These are phyloP conservation scores for Senna siamea DNA, from an alignment of 306 rosid species.

Conservation along the genomic window DNA sequence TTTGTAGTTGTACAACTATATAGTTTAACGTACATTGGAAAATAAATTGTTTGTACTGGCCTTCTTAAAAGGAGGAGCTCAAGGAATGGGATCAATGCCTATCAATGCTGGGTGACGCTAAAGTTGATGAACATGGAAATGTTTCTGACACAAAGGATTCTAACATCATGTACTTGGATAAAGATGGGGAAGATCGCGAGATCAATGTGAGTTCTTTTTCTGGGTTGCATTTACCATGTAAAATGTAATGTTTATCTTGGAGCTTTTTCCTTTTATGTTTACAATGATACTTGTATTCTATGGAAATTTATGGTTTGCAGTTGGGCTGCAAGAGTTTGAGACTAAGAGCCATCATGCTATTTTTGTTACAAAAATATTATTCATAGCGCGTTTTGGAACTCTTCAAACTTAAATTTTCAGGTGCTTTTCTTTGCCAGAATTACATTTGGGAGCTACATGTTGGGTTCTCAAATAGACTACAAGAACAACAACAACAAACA, in stretches of 20 bases:
- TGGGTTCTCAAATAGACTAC: neutral
- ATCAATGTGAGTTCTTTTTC: constrained; percentile 61
- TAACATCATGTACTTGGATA: constrained; percentile 81
- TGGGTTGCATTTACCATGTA: neutral
- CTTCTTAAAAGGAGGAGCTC: constrained; percentile 70
- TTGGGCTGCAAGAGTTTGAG: neutral
- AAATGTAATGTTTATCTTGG: neutral
- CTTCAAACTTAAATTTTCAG: neutral
- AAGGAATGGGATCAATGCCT: constrained; percentile 98
- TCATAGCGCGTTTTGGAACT: neutral
- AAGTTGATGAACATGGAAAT: constrained; percentile 82
- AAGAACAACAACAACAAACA: too few species aligned
- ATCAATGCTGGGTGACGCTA: constrained; percentile 78
- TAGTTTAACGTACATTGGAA: neutral
- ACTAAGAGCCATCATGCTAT: neutral
- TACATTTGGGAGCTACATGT: neutral
- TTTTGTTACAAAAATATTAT: neutral
- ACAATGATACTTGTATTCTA: neutral
- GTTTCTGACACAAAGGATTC: constrained; percentile 66
- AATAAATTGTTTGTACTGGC: neutral
- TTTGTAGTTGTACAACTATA: neutral
- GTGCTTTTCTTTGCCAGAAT: neutral
- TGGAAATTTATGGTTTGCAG: neutral
- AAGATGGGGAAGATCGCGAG: constrained; percentile 88
- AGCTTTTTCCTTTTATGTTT: neutral